Percentiles rank a stretch among this genome's conserved stretches.
Evolutionary conservation across 164 flowering plant species (phyloP).

Genomic region (Dillenia turbinata): DNA sequence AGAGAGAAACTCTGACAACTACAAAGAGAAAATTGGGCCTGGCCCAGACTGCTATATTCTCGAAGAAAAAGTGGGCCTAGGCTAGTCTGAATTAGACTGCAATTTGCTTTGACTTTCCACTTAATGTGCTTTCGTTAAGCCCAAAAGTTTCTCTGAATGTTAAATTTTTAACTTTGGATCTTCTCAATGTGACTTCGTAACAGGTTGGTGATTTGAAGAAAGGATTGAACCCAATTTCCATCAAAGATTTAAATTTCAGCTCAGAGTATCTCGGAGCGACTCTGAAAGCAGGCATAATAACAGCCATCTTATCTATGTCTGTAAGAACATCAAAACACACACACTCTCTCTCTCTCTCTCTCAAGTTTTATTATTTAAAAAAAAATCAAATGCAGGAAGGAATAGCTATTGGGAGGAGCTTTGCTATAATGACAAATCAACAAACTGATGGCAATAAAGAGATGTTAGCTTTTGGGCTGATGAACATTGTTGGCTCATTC

Average conservation of each 20-base stretch:
- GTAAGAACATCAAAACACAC: slow-evolving; percentile 30
- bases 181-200: not conserved
- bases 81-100: too few species aligned
- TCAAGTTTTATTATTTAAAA: not conserved
- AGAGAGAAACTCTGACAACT: too few species aligned
- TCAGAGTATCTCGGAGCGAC: slow-evolving; percentile 33
- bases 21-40: too few species aligned
- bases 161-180: not conserved
- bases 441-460: slow-evolving; percentile 93
- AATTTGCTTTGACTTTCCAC: not conserved
- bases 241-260: slow-evolving; percentile 45
- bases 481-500: slow-evolving; percentile 87
- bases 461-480: slow-evolving; percentile 86
- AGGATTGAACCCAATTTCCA: slow-evolving; percentile 70
- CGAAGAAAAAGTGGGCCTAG: too few species aligned
- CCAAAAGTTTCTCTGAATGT: not conserved
- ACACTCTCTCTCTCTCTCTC: not conserved
- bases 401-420: slow-evolving; percentile 85
- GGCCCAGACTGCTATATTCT: too few species aligned
- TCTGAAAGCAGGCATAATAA: slow-evolving; percentile 53
- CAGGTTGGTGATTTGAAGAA: slow-evolving; percentile 74
- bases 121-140: not conserved
- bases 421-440: slow-evolving; percentile 59
- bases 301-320: slow-evolving; percentile 62
- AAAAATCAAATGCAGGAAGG: slow-evolving; percentile 61